Evolutionary conservation across 1,284 basidiomycete species (phyloP), one percentile per base, ranked within the genome.

Genomic region (Singerocomus inundabilis): DNA sequence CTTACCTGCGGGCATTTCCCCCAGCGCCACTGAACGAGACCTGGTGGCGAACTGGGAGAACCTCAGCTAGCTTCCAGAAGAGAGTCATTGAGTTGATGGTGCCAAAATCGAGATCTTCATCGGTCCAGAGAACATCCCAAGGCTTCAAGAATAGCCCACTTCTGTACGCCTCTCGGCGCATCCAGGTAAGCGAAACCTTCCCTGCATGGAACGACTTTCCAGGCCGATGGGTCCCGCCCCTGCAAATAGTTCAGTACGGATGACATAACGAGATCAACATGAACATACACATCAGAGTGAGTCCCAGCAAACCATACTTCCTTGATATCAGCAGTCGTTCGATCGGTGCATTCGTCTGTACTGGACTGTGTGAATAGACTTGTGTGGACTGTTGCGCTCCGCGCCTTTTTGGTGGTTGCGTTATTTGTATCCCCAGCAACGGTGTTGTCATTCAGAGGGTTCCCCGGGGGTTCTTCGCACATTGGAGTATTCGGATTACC

Each of bases 281-380:
- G 11, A 13, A 16, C 66, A 21, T 32, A 70, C 68, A 70, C 67
- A 33, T 68, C 68, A 0, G 66, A 67, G 21, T 70, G 69, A 18
- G 52, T 56, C 9, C 66, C 68, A 1, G 67, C 55, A 46, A 69
- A 68, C 68, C 66, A 70, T 29, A 67, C 66, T 41, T 68, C 67
- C 38, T 69, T 68, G 25, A 62, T 46, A 3, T 64, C 51, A 2
- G 30, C 4, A n/a, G n/a, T n/a, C n/a, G n/a, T n/a, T n/a, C n/a
- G n/a, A n/a, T n/a, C n/a, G n/a, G n/a, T n/a, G n/a, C n/a, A n/a
- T n/a, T n/a, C n/a, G n/a, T n/a, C n/a, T n/a, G n/a, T n/a, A n/a
- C n/a, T n/a, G n/a, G n/a, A n/a, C n/a, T n/a, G n/a, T n/a, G n/a
- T n/a, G n/a, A n/a, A n/a, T n/a, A n/a, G n/a, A n/a, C n/a, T n/a